Evolutionary conservation across 257 asterid species (phyloP).

Genomic region (Capsicum rhomboideum): DNA sequence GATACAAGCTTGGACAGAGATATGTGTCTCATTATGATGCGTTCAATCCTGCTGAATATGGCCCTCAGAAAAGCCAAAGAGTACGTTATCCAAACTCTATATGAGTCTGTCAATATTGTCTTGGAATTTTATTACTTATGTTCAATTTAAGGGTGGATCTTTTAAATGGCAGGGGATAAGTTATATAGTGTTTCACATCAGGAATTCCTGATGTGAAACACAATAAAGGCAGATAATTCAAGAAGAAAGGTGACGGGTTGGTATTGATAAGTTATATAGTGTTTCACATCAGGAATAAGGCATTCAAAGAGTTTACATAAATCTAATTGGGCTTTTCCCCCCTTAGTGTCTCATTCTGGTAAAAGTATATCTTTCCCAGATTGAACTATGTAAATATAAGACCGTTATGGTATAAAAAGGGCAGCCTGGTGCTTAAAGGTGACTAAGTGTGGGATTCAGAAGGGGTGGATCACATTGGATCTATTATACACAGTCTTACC

Average conservation of each 20-base stretch:
- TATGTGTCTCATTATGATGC: too few relatives aligned
- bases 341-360: not conserved
- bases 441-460: not conserved
- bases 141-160: too few relatives aligned
- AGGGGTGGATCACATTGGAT: not conserved
- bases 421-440: not conserved
- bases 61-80: too few relatives aligned
- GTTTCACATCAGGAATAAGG: not conserved
- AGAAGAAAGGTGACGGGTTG: not conserved
- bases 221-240: too few relatives aligned
- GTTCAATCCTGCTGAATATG: too few relatives aligned
- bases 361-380: not conserved
- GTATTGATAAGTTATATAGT: not conserved
- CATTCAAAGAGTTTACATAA: not conserved
- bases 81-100: too few relatives aligned
- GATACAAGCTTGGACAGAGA: too few relatives aligned
- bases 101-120: too few relatives aligned
- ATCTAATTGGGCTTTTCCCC: not conserved
- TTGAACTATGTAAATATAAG: not conserved
- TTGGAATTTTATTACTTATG: too few relatives aligned
- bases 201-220: too few relatives aligned
- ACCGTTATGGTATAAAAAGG: not conserved
- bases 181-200: too few relatives aligned
- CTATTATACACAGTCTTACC: not conserved
- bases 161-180: too few relatives aligned